phyloP scores from a whole-genome alignment of 768 basidiomycete species.

The Cubamyces lactineus region DNA sequence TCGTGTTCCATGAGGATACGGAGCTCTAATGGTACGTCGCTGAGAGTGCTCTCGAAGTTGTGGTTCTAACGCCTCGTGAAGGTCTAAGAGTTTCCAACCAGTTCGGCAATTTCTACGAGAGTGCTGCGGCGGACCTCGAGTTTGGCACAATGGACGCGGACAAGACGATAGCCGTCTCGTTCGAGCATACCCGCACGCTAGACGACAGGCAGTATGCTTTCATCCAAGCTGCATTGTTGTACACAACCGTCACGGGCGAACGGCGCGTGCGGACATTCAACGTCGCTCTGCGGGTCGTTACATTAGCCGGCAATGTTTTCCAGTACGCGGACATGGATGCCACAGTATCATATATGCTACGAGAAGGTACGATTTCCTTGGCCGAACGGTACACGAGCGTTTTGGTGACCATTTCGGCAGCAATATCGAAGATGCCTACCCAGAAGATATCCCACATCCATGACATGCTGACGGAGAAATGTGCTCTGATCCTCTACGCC shows the following conservation, averaged over 20 bases:
- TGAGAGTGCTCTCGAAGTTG: no score
- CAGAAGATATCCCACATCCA: slow-evolving; percentile 75
- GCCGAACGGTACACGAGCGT: background rate
- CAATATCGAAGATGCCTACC: slow-evolving; percentile 62
- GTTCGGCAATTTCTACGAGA: slow-evolving; percentile 73
- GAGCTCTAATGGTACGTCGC: slow-evolving; percentile 72
- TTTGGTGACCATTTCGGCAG: slow-evolving; percentile 44
- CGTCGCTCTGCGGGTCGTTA: slow-evolving; percentile 77
- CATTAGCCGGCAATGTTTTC: slow-evolving; percentile 90
- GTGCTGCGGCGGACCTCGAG: slow-evolving; percentile 71
- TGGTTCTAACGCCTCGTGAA: slow-evolving; percentile 30
- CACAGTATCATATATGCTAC: slow-evolving; percentile 69
- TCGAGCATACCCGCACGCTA: slow-evolving; percentile 72
- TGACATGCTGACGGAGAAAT: slow-evolving; percentile 83
- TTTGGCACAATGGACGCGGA: slow-evolving; percentile 83
- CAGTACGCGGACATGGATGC: slow-evolving; percentile 90
- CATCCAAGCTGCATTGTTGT: slow-evolving; percentile 86
- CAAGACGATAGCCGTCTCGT: slow-evolving; percentile 72
- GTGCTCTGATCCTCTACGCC: slow-evolving; percentile 77
- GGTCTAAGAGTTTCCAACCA: slow-evolving; percentile 68
- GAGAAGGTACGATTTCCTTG: slow-evolving; percentile 59
- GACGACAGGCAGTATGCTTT: slow-evolving; percentile 74
- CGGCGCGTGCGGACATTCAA: slow-evolving; percentile 87
- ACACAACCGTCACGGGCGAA: slow-evolving; percentile 78
- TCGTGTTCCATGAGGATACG: slow-evolving; percentile 82